Evolutionary conservation across 2,329 filamentous ascomycete species (phyloP), one percentile per base, ranked within the genome.

Genomic region (Verticillium albo-atrum): DNA sequence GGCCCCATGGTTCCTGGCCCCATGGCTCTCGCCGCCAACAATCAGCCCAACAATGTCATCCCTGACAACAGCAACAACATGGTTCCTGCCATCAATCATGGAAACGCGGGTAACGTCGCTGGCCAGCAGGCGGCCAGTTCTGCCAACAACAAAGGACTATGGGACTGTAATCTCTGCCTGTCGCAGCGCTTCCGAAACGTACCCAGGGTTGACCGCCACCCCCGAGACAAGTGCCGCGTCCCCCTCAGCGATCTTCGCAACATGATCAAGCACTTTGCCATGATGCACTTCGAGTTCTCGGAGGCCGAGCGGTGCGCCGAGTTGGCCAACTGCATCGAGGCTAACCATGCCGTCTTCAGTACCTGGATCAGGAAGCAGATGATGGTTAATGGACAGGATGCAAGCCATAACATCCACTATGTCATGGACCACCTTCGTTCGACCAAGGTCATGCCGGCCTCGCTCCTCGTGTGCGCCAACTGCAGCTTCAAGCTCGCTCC

Each of bases 171-270:
- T 7, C 42, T 50, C 25, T 50, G 42, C 42, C 3, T 3, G 9
- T 50, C 42, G 6, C 2, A 10, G 7, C n/a, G 10, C 17, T 50
- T 23, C 42, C n/a, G n/a, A n/a, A n/a, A 23, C 42, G 12, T 9
- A 9, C 20, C 42, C n/a, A 50, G 42, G 47, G 59, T 64, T 65
- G 56, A 66, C 67, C 61, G 62, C 60, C 68, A 65, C 70, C 58
- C 71, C 70, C 60, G 69, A 67, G 56, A 65, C 66, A 37, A 70
- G 68, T 57, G 67, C 65, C 64, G 66, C 63, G 55, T 20, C 10
- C 42, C 42, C 10, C 42, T 50, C 20, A 23, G n/a, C 42, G 3
- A 50, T 9, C 42, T 20, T 9, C n/a, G 42, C 6, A 9, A 20
- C 7, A 50, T 25, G 4, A 5, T 50, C 20, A n/a, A 50, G 20